phyloP scores from a whole-genome alignment of 495 filamentous ascomycete species.

The Trichoderma reesei region DNA sequence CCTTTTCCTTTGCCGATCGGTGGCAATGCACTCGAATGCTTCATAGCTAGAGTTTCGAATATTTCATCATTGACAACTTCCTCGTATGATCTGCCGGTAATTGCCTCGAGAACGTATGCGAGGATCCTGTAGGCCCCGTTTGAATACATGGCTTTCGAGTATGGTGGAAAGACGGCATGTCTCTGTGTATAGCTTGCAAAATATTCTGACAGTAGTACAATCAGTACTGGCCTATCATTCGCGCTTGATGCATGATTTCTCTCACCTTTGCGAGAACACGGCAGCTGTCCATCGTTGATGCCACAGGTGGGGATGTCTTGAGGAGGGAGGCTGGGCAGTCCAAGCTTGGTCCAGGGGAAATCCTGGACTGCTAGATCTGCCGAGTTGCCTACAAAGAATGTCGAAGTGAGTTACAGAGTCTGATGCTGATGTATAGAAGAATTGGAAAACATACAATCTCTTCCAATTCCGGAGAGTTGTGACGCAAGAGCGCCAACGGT shows the following conservation, averaged over 20 bases:
- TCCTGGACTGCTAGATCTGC: conserved; percentile 12
- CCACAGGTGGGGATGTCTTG: conserved; percentile 26
- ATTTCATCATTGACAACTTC: conserved; percentile 24
- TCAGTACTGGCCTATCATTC: background rate
- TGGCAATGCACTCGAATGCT: conserved; percentile 28
- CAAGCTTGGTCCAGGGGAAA: conserved; percentile 27
- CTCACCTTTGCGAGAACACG: background rate
- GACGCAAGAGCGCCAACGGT: background rate
- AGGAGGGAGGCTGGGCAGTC: conserved; percentile 24
- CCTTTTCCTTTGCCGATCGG: conserved; percentile 15
- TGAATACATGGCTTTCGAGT: conserved; percentile 17
- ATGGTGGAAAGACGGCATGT: background rate
- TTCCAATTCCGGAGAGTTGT: background rate
- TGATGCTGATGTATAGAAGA: background rate
- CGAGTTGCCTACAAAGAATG: background rate
- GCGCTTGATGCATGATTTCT: background rate
- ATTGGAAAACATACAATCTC: background rate
- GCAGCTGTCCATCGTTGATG: background rate
- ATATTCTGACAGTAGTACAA: background rate
- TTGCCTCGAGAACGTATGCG: conserved; percentile 27
- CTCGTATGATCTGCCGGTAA: conserved; percentile 24
- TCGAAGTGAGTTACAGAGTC: conserved; percentile 16
- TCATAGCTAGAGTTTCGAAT: conserved; percentile 32
- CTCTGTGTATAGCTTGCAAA: background rate
- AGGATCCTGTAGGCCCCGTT: conserved; percentile 32